A percentile compares a stretch with the other conserved stretches of the same genome.
Evolutionary conservation across 73 alveolate species (phyloP).

Genomic region (Stentor roeselii): DNA sequence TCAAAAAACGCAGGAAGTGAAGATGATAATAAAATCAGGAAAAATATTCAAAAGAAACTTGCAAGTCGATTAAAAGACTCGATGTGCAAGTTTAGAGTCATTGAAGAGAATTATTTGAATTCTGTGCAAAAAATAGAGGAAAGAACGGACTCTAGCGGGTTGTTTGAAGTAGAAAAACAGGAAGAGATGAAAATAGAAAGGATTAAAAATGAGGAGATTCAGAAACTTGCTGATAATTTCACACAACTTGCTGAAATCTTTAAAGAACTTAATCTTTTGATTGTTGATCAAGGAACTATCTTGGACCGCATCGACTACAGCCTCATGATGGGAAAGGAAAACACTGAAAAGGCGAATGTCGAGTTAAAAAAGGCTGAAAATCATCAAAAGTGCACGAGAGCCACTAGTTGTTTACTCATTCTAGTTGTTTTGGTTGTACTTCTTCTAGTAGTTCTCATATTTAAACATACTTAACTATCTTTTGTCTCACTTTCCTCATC

Average conservation of each 20-base stretch:
- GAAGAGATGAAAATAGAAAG: slow-evolving; percentile 1
- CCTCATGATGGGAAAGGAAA: slow-evolving; percentile 67
- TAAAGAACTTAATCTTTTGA: slow-evolving; percentile 79
- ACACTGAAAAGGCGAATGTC: slow-evolving; percentile 61
- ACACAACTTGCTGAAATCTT: slow-evolving; percentile 84
- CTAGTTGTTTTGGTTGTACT: slow-evolving; percentile 15
- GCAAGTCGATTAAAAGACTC: not conserved
- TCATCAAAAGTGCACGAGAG: slow-evolving; percentile 20
- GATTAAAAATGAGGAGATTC: slow-evolving; percentile 71
- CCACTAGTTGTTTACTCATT: slow-evolving; percentile 3
- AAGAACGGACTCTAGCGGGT: slow-evolving; percentile 10
- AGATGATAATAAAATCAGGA: slow-evolving; percentile 2
- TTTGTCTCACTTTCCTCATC: not conserved
- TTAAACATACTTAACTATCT: not conserved
- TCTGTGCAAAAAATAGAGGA: slow-evolving; percentile 19
- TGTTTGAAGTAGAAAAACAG: slow-evolving; percentile 12
- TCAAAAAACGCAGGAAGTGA: not conserved
- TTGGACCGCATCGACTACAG: slow-evolving; percentile 92
- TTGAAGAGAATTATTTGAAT: not conserved
- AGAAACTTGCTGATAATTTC: slow-evolving; percentile 60
- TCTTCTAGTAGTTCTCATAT: not conserved
- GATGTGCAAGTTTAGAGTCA: not conserved
- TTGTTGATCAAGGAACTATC: slow-evolving; percentile 90
- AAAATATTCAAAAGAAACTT: slow-evolving; percentile 1
- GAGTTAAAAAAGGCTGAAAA: slow-evolving; percentile 57